Percentiles rank a stretch among this genome's conserved stretches.
These are phyloP conservation scores for Aureobasidium lini DNA, from an alignment of 2,329 filamentous ascomycete genomes.

Conservation along the genomic window DNA sequence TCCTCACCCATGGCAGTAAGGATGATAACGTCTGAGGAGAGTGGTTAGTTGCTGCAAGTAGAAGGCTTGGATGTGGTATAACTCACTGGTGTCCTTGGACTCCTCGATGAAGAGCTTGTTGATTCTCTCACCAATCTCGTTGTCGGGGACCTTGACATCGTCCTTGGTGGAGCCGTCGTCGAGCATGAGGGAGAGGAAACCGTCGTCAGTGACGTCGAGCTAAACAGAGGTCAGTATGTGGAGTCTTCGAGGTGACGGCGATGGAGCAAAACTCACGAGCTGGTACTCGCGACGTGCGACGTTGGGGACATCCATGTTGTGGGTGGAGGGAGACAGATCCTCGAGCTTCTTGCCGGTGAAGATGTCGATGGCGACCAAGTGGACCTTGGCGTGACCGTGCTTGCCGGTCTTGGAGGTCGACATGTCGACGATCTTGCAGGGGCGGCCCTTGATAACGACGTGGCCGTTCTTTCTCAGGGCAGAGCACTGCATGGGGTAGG, in stretches of 20 bases:
- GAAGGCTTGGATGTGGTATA: not conserved
- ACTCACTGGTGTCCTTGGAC: slow-evolving; percentile 91
- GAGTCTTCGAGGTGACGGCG: not conserved
- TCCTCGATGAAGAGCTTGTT: slow-evolving; percentile 68
- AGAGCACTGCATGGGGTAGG: slow-evolving; percentile 98
- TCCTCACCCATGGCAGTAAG: slow-evolving; percentile 96
- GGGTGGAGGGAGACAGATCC: slow-evolving; percentile 96
- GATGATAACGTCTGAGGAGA: slow-evolving; percentile 71
- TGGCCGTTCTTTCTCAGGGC: slow-evolving; percentile 98
- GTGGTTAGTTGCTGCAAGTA: slow-evolving; percentile 9
- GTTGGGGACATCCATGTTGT: slow-evolving; percentile 96
- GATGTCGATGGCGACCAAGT: slow-evolving; percentile 96
- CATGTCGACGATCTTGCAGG: slow-evolving; percentile 99
- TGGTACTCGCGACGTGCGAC: slow-evolving; percentile 86
- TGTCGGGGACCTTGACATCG: slow-evolving; percentile 88
- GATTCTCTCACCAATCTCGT: slow-evolving; percentile 84
- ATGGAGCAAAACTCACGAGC: slow-evolving; percentile 61
- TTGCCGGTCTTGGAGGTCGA: slow-evolving; percentile 99
- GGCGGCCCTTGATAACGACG: slow-evolving; percentile 97
- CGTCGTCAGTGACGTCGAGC: slow-evolving; percentile 91
- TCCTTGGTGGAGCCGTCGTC: slow-evolving; percentile 84
- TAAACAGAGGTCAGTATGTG: slow-evolving; percentile 33
- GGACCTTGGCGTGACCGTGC: slow-evolving; percentile 99
- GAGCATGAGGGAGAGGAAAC: slow-evolving; percentile 88
- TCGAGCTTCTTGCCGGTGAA: slow-evolving; percentile 99